Base-by-base conservation (phyloP, 225 moss, liverwort and hornwort species). In the Bryoerythrophyllum caledonicum region DNA sequence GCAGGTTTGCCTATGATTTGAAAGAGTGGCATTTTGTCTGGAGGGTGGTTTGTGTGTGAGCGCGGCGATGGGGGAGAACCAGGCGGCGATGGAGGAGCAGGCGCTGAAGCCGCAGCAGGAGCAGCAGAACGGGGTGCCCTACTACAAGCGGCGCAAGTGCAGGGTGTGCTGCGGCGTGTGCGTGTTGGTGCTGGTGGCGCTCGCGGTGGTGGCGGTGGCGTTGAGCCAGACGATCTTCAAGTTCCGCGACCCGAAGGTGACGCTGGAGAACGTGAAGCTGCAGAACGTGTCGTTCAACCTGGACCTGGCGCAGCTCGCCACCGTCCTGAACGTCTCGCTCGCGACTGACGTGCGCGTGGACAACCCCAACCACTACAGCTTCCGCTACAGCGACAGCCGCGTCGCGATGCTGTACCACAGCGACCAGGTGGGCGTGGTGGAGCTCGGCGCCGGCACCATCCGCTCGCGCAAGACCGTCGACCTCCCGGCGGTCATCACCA, bases 351-450 rank as follows among this genome's bases (percentile, higher is more conserved):
- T 87, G 17, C 48, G 60, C 16, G 84, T 87, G 74, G 74, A 85
- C 23, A 87, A 87, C 52, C 87, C 87, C 0, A 87, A 87, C 57
- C 82, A 87, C 56, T 85, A 85, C 61, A 82, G 82, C 5, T 87
- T 87, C 65, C 62, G 60, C 63, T 87, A 81, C 67, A 60, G 71
- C 26, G 46, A 74, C 61, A 84, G 79, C 63, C 52, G 25, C 13
- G 62, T 87, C 67, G 17, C 7, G 0, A 35, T 85, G 48, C 46
- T 65, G 4, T 87, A 87, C 41, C 87, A 85, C 60, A 20, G 74
- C 19, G 77, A 80, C 8, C 15, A 71, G 8, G 75, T 87, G 19
- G 87, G 80, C 44, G 75, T 74, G 56, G 77, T 85, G 4, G 75
- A 77, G 60, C 85, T 88, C 35, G 87, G 77, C 28, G 82, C 85